Evolutionary conservation across 306 rosid species (phyloP), one percentile per base, ranked within the genome.

Genomic region (Coriaria nepalensis): DNA sequence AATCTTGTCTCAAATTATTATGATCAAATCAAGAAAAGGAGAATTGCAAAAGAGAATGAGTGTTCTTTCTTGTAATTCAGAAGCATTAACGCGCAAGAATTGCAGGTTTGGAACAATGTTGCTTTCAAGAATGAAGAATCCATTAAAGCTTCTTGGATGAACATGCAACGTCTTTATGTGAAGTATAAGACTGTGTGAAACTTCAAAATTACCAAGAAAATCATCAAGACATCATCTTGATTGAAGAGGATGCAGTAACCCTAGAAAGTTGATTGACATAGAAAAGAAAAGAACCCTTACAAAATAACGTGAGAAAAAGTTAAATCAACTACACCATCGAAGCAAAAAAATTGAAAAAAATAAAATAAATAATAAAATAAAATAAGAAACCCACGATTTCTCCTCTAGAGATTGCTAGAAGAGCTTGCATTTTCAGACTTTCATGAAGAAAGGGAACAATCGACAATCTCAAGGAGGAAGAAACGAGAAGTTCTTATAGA

Each of bases 31-130:
- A 20, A 20, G 29, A 20, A 20, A 20, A 20, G 29, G 3, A 20
- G 29, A 20, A 20, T 1, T 20, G 59, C 11, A 7, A 11, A 14
- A 8, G 13, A 42, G 13, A 15, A 73, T 64, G 80, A 80, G 67
- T 52, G 37, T 71, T 73, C 59, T 70, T 42, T 20, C 29, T 20
- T 70, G 73, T 35, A 42, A 52, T 52, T 69, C 73, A 42, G 80
- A 76, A 40, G 67, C 71, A 65, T 73, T 44, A 65, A 60, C 48
- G 67, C 60, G 9, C 68, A 67, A 13, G 77, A 76, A 37, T 58
- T 80, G 60, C 83, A 76, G 55, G 64, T 80, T 5, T 80, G 88
- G 83, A 63, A 73, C 62, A 80, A 76, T 50, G 83, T 80, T 49
- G 74, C 83, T 7, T 76, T 73, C 46, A 83, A 76, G 65, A 56